phyloP scores from a whole-genome alignment of 352 stramenopile species.

The Phytopythium vexans region DNA sequence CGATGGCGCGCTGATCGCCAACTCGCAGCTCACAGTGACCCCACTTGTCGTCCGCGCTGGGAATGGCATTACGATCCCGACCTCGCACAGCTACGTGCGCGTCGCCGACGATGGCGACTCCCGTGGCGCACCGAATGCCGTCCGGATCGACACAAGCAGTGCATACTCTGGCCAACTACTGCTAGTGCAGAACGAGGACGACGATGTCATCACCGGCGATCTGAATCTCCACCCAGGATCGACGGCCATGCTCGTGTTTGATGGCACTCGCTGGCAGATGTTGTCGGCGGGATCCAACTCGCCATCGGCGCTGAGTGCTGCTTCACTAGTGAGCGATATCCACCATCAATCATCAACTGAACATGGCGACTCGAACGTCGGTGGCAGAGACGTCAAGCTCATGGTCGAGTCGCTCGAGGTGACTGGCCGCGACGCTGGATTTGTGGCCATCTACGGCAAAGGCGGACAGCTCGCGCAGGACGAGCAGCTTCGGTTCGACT shows the following conservation, averaged over 20 bases:
- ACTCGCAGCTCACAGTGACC: conserved; percentile 52
- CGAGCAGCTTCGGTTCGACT: conserved; percentile 62
- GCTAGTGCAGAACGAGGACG: conserved; percentile 75
- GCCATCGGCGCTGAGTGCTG: background rate
- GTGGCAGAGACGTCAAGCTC: conserved; percentile 47
- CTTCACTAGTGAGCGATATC: conserved; percentile 1
- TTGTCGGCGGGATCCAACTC: background rate
- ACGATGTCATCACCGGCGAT: conserved; percentile 41
- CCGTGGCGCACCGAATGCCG: conserved; percentile 17
- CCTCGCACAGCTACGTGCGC: conserved; percentile 66
- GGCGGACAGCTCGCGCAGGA: conserved; percentile 59
- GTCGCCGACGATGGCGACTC: conserved; percentile 47
- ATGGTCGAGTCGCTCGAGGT: conserved; percentile 66
- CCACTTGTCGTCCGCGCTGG: conserved; percentile 35
- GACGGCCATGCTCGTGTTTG: conserved; percentile 69
- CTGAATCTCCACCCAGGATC: conserved; percentile 44
- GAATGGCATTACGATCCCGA: conserved; percentile 41
- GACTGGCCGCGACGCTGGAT: conserved; percentile 40
- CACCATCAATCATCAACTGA: background rate
- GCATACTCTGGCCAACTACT: conserved; percentile 62
- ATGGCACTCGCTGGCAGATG: conserved; percentile 21
- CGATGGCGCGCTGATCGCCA: conserved; percentile 43
- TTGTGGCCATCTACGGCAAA: conserved; percentile 71
- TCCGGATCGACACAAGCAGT: conserved; percentile 32
- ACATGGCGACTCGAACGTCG: conserved; percentile 70